Conservation (phyloP, 305 asterid species). For the Andrographis paniculata region DNA sequence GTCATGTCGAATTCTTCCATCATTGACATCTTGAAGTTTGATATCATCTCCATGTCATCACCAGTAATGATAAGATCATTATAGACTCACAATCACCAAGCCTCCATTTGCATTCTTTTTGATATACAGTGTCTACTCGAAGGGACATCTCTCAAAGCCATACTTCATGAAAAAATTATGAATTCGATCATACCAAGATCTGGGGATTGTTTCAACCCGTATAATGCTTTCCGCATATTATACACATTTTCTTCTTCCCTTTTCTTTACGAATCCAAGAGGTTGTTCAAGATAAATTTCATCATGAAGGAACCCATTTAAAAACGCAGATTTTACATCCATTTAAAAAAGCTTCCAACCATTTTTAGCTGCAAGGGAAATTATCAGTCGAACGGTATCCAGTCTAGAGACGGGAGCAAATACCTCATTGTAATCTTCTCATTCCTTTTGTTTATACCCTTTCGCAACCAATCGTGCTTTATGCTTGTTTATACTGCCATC, state of each 20-base stretch:
- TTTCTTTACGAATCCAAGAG: neutral
- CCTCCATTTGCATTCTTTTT: neutral
- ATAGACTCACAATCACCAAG: neutral
- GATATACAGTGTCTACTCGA: slow-evolving; percentile 3
- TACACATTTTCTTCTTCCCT: slow-evolving; percentile 6
- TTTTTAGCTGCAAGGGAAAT: neutral
- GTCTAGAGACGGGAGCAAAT: neutral
- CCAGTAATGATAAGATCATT: neutral
- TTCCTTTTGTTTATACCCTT: too few species aligned
- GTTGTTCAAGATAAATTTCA: slow-evolving; percentile 6
- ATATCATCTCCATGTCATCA: slow-evolving; percentile 1
- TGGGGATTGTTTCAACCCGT: neutral
- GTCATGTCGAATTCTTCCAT: neutral
- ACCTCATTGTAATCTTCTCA: neutral
- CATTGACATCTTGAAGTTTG: neutral
- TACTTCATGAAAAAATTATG: neutral
- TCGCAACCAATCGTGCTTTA: slow-evolving; percentile 7
- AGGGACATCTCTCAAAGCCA: neutral
- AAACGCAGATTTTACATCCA: slow-evolving; percentile 1
- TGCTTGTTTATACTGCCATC: slow-evolving; percentile 4
- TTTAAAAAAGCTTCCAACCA: neutral
- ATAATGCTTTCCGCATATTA: neutral
- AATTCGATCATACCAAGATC: neutral
- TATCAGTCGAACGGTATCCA: neutral
- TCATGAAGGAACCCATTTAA: slow-evolving; percentile 7